Evolutionary conservation across 495 filamentous ascomycete species (phyloP).

Genomic region (Neurospora sp.): DNA sequence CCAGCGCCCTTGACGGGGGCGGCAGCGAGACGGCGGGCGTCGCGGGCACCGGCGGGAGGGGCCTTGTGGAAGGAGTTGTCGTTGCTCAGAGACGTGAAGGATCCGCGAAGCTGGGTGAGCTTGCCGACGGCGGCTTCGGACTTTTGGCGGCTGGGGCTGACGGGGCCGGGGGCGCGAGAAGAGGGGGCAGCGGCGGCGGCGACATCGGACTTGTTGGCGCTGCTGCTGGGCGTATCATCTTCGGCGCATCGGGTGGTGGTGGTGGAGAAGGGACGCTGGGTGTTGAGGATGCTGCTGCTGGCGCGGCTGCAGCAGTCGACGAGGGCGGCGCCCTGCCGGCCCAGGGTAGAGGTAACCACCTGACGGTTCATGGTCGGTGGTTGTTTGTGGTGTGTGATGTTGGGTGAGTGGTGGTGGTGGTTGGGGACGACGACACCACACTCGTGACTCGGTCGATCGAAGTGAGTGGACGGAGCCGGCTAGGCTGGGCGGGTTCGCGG

Average conservation of each 20-base stretch:
- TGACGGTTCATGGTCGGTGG: constrained; percentile 18
- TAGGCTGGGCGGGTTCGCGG: neutral
- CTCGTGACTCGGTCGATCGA: constrained; percentile 4
- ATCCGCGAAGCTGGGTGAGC: constrained; percentile 10
- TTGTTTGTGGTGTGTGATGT: neutral
- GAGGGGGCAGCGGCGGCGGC: neutral
- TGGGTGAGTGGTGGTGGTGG: neutral
- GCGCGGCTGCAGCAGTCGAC: neutral
- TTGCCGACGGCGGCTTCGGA: constrained; percentile 13
- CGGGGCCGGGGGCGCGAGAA: neutral
- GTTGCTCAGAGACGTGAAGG: neutral
- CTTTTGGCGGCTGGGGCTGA: constrained; percentile 2
- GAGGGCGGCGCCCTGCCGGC: constrained; percentile 9
- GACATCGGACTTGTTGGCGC: constrained; percentile 3
- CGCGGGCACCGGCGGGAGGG: constrained; percentile 2
- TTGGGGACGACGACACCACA: neutral
- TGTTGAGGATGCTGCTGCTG: constrained; percentile 1
- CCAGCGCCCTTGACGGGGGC: neutral
- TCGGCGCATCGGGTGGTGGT: constrained; percentile 4
- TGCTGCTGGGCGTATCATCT: neutral
- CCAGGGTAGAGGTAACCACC: constrained; percentile 14
- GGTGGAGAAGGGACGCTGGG: constrained; percentile 10
- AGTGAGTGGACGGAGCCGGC: constrained; percentile 2
- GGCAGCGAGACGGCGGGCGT: constrained; percentile 12
- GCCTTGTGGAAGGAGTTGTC: neutral